Evolutionary conservation across 225 moss, liverwort and hornwort species (phyloP).

Genomic region (Bryum argenteum): DNA sequence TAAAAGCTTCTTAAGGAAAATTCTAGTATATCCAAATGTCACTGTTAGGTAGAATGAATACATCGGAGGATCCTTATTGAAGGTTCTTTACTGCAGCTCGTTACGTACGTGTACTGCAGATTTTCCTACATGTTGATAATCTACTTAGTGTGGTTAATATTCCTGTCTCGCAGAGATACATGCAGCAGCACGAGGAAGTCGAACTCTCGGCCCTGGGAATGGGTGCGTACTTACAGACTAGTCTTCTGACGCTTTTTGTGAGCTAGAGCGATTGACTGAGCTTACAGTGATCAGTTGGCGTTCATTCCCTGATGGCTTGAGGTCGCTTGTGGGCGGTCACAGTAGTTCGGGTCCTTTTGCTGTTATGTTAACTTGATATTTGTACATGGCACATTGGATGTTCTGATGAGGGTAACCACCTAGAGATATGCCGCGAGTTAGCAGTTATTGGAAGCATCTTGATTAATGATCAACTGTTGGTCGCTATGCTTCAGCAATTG

Average conservation of each 20-base stretch:
- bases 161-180: constrained; percentile 48
- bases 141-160: no score
- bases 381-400: not conserved
- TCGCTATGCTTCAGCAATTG: constrained; percentile 68
- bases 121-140: no score
- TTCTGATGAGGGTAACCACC: not conserved
- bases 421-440: not conserved
- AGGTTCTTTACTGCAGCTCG: no score
- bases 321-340: constrained; percentile 7
- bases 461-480: not conserved
- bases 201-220: constrained; percentile 63
- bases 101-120: no score
- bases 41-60: no score
- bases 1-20: no score
- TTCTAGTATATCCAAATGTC: no score
- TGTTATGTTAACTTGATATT: not conserved
- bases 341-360: not conserved
- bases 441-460: not conserved
- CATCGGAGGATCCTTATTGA: no score
- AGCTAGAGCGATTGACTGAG: not conserved
- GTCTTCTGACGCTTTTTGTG: not conserved
- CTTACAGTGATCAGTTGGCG: no score
- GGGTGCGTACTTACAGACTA: constrained; percentile 34
- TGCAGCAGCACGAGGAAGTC: constrained; percentile 68
- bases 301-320: not conserved